Conservation (phyloP, 2,329 filamentous ascomycete genomes). For the Apiospora aurea region DNA sequence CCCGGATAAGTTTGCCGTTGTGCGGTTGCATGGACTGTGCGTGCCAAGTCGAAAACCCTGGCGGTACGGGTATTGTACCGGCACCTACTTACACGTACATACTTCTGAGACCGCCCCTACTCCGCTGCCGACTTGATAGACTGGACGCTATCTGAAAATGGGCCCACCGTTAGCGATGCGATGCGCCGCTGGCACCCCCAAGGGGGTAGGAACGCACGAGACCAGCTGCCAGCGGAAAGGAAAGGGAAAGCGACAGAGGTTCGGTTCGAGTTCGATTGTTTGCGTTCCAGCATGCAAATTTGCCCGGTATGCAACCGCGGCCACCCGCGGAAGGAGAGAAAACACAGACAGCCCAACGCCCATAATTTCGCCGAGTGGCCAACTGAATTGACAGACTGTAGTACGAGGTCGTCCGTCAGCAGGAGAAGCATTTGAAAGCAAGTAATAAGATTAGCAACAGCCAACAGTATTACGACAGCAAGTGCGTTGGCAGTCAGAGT, state of each 20-base stretch:
- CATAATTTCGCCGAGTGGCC: neutral
- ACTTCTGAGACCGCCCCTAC: neutral
- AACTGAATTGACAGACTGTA: neutral
- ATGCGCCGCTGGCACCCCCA: neutral
- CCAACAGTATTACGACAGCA: neutral
- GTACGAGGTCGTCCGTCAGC: neutral
- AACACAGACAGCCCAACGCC: neutral
- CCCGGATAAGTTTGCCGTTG: slow-evolving; percentile 8
- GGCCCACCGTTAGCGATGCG: slow-evolving; percentile 10
- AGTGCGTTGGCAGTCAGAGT: neutral
- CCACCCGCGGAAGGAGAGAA: neutral
- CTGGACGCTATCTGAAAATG: neutral
- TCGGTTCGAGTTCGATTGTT: neutral
- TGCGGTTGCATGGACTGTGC: neutral
- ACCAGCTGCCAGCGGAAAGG: too few relatives aligned
- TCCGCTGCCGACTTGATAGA: slow-evolving; percentile 8
- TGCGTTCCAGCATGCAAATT: neutral
- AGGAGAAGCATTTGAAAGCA: neutral
- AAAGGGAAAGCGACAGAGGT: neutral
- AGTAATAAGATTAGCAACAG: neutral
- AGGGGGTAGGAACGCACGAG: neutral
- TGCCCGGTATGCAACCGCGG: slow-evolving; percentile 6
- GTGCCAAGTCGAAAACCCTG: neutral
- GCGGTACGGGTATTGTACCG: neutral
- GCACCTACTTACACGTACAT: neutral